Base-by-base conservation (phyloP, 2,329 filamentous ascomycete species). In the Aquanectria penicillioides region DNA sequence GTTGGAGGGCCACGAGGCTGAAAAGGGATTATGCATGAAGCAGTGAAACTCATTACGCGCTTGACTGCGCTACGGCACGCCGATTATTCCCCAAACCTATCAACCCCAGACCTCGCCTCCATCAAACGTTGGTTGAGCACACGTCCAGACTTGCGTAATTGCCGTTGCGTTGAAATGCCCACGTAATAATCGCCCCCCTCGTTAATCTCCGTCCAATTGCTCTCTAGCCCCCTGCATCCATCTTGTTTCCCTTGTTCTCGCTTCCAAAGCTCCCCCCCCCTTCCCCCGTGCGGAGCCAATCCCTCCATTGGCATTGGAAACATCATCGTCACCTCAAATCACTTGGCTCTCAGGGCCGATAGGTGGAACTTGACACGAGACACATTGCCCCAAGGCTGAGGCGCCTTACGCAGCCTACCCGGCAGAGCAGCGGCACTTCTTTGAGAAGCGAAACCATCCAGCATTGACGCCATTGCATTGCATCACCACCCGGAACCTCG, bases 261-360 rank as follows among this genome's bases (percentile, higher is more conserved):
- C 25, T 26, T 43, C 22, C 13, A n/a, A n/a, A 34, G 5, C 37
- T 25, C 37, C 20, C 37, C 8, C 22, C 26, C 18, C n/a, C 23
- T 33, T 41, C 31, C 51, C 34, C 15, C 26, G 34, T 46, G 17
- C 29, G 9, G 17, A 17, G 41, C 57, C 57, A 67, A 65, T 67
- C 62, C 49, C 49, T 40, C 10, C 7, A 43, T 28, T 33, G 53
- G 33, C 49, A 69, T 68, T 69, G 57, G 62, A 65, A 67, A 65
- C 57, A 13, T 37, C 38, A 29, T 55, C 49, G 33, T 62, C 50
- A 60, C 40, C 57, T 33, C 33, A 11, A 26, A 34, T 28, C 18
- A 31, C 37, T 33, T 25, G 20, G 36, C 46, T 18, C 41, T 20
- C 23, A 22, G 20, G n/a, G n/a, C 28, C 7, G 34, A 18, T 33